Evolutionary conservation across 2,329 filamentous ascomycete species (phyloP), one percentile per base, ranked within the genome.

Genomic region (Talaromyces sp.): DNA sequence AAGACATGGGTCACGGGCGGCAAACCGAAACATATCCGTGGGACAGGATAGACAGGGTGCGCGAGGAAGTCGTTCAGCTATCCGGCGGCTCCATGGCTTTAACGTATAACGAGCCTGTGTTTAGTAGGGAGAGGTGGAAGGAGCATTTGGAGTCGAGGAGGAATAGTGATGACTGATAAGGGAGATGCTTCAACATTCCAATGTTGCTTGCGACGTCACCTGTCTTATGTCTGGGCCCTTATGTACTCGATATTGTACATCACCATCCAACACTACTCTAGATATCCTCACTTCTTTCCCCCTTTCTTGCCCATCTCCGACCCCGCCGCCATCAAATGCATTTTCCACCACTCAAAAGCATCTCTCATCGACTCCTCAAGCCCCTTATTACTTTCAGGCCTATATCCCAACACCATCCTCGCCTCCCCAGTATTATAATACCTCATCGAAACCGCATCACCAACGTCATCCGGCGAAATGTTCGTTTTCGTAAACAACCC

Each of bases 371-470:
- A 56, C 50, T 63, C 33, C 33, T 60, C 28, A 6, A 63, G 57
- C 3, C 14, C 48, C 40, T 63, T 63, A 9, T 40, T 60, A 5
- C 28, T 5, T 21, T 57, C 54, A 2, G 61, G 61, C 18, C 31
- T 50, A 42, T 57, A 60, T 1, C 57, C 48, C 48, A 57, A 33
- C 39, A 63, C 56, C 21, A 21, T 56, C 56, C 21, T 59, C 37
- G 56, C 61, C 39, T 59, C 46, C 1, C 44, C 25, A 21, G 56
- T 48, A 60, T 63, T 56, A 40, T 37, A 56, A 56, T 63, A 63
- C 33, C 56, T 44, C 25, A 11, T 25, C 3, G 61, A 46, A 33
- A 59, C 61, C 16, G 61, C 61, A 59, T 63, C 56, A 3, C 61
- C 61, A 44, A 63, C 23, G 21, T 63, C 61, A 42, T 55, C 7